Evolutionary conservation across 2,329 filamentous ascomycete genomes (phyloP), one percentile per base, ranked within the genome.

Genomic region (Epichloe bromicola): DNA sequence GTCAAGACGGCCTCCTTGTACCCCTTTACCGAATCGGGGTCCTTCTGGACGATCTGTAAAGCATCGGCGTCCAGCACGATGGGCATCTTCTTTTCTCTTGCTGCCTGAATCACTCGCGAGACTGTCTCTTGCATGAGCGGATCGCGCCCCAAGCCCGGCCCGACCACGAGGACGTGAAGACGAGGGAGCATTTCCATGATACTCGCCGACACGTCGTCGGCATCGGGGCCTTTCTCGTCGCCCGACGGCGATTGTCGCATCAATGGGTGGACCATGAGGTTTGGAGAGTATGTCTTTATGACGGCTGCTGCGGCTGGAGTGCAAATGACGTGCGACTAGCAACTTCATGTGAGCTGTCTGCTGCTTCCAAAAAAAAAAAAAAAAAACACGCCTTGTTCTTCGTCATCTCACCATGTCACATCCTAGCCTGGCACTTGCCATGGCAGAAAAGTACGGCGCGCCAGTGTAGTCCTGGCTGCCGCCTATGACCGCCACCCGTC

Each of bases 241-340:
- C 37, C 47, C 3, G 64, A 52, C 11, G 68, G 63, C 44, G 81
- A 79, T 67, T 93, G 88, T 33, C 88, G 86, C 81, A 98, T 91
- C 58, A 96, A 79, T 1, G 93, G 93, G 67, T 97, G 93, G 11
- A 98, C 93, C 91, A 98, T 98, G 30, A 98, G 76, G 66, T 97
- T 96, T 3, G 93, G 93, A 19, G 90, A 96, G 72, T 97, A 98
- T 4, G 88, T 88, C 73, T 98, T 98, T 70, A 98, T 95, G 38
- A 96, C 90, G 61, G 80, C 76, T 45, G 78, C 88, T 3, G 93
- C 93, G 50, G 79, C 85, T 10, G 87, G 88, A 54, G 95, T 95
- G 74, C 93, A 98, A 63, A 98, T 95, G 55, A 98, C 85, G 70
- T 96, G 91, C 56, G 85, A 88, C 88, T 88, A 45, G 7, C 6